These are phyloP conservation scores for Magnusiomyces fungicola DNA, from an alignment of 1,139 yeast species.

Conservation along the genomic window DNA sequence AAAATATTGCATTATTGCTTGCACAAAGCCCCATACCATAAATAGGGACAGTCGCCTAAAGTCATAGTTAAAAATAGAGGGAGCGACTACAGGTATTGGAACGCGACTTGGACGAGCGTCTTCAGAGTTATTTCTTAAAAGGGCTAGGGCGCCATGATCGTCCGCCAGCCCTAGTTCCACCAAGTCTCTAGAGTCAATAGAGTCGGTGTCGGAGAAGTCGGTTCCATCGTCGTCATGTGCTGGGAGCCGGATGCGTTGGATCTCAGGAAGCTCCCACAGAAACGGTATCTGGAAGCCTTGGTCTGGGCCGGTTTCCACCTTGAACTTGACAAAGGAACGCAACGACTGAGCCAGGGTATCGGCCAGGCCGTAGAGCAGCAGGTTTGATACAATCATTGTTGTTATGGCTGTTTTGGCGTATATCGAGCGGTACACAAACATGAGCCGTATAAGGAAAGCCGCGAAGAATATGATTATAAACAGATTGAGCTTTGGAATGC, in stretches of 20 bases:
- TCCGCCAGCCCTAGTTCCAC: conserved; percentile 30
- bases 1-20: conserved; percentile 77
- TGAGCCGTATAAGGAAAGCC: conserved; percentile 29
- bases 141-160: conserved; percentile 5
- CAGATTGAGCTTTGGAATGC: conserved; percentile 33
- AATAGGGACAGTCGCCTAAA: conserved; percentile 72
- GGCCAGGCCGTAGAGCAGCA: conserved; percentile 77
- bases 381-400: conserved; percentile 77
- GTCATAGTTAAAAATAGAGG: conserved; percentile 41
- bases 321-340: conserved; percentile 28
- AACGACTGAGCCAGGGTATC: conserved; percentile 83
- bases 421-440: conserved; percentile 36
- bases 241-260: conserved; percentile 28
- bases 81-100: conserved; percentile 14
- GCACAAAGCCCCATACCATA: conserved; percentile 71
- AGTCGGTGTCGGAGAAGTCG: conserved; percentile 8
- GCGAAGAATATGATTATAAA: conserved; percentile 28
- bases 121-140: not conserved
- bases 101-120: not conserved
- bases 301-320: conserved; percentile 22
- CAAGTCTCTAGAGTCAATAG: conserved; percentile 28
- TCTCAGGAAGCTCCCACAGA: conserved; percentile 31
- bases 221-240: conserved; percentile 19
- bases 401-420: conserved; percentile 61
- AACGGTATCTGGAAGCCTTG: conserved; percentile 20